Evolutionary conservation across 1,284 basidiomycete species (phyloP).

Genomic region (Puccinia coronata): DNA sequence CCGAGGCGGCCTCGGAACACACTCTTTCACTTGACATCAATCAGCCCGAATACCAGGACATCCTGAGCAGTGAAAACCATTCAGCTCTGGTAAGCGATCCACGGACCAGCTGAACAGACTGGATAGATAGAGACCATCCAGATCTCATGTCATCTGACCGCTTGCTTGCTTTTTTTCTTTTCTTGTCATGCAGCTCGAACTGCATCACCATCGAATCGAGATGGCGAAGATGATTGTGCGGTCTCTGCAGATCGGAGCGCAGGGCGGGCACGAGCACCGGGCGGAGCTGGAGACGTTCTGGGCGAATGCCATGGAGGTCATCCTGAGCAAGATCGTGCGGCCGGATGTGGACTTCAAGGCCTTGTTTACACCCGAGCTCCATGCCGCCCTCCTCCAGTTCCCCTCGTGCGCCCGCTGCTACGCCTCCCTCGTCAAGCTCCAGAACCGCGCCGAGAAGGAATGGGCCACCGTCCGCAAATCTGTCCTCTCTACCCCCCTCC

Average conservation of each 20-base stretch:
- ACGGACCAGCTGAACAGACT: no score
- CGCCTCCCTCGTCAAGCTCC: conserved; percentile 9
- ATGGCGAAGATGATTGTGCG: neutral
- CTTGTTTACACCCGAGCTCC: conserved; percentile 16
- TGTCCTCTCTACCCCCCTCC: neutral
- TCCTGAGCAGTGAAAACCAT: conserved; percentile 36
- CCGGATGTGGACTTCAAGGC: neutral
- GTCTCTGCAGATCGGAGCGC: neutral
- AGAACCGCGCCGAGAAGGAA: conserved; percentile 22
- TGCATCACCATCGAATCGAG: conserved; percentile 17
- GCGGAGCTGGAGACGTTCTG: conserved; percentile 17
- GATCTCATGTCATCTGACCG: no score
- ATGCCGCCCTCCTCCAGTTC: neutral
- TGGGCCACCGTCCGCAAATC: neutral
- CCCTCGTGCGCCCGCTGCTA: conserved; percentile 8
- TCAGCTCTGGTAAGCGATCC: conserved; percentile 16
- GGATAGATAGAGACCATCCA: no score
- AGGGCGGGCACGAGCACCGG: neutral
- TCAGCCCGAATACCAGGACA: conserved; percentile 37
- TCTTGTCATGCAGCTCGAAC: conserved; percentile 22
- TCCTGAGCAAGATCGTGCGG: neutral
- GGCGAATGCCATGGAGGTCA: neutral
- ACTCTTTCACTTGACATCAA: conserved; percentile 33
- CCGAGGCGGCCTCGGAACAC: conserved; percentile 32
- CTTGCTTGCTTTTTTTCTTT: no score